Conservation (phyloP, 148 eudicot species). For the Diospyros kaki region DNA sequence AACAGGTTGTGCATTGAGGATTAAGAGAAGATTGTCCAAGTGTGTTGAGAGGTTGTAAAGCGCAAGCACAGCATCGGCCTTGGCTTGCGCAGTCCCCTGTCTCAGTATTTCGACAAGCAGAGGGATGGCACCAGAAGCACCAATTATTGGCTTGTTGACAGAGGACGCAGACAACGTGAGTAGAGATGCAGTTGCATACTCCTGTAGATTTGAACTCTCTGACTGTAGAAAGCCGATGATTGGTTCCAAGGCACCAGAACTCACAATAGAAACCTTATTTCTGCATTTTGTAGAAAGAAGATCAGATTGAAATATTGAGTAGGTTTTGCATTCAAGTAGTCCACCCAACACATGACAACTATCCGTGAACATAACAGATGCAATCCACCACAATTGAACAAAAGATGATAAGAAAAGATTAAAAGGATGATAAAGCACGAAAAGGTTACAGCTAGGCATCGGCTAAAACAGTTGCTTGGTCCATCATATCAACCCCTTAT, state of each 20-base stretch:
- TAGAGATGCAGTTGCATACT: conserved; percentile 76
- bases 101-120: conserved; percentile 64
- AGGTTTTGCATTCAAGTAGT: not conserved
- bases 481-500: too few relatives aligned
- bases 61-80: conserved; percentile 75
- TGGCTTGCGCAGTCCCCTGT: conserved; percentile 65
- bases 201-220: conserved; percentile 50
- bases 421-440: too few relatives aligned
- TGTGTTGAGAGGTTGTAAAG: conserved; percentile 88
- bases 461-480: too few relatives aligned
- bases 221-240: conserved; percentile 61
- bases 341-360: not conserved
- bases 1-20: conserved; percentile 59
- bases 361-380: too few relatives aligned
- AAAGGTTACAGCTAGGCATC: too few relatives aligned
- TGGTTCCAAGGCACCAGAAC: conserved; percentile 78
- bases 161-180: conserved; percentile 90
- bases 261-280: conserved; percentile 80
- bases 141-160: conserved; percentile 65
- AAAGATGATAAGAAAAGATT: too few relatives aligned
- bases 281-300: conserved; percentile 35
- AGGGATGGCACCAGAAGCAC: conserved; percentile 73
- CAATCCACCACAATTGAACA: too few relatives aligned
- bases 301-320: conserved; percentile 7
- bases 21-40: conserved; percentile 39